Evolutionary conservation across 75 land plant species (phyloP).

Genomic region (Pinus taeda): DNA sequence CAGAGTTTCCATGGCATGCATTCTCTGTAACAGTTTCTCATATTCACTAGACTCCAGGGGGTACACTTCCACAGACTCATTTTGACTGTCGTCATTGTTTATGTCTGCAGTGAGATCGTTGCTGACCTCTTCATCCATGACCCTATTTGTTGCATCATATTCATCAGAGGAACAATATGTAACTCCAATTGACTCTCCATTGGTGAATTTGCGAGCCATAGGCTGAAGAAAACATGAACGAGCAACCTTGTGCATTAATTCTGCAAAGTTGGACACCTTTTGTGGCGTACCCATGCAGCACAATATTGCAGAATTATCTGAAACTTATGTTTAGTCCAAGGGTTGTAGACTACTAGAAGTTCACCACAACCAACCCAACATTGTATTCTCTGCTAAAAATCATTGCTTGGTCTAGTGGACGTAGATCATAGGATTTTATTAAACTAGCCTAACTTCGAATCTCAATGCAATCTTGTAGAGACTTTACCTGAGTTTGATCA

Average conservation of each 20-base stretch:
- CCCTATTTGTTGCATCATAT: background rate
- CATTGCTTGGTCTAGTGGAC: background rate
- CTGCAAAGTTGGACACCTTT: slow-evolving; percentile 43
- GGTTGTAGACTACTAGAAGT: background rate
- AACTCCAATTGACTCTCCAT: background rate
- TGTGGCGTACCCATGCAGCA: slow-evolving; percentile 2
- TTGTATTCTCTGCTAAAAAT: background rate
- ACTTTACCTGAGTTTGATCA: no score
- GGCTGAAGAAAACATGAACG: slow-evolving; percentile 61
- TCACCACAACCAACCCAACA: background rate
- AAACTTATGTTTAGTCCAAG: background rate
- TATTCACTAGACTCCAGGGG: slow-evolving; percentile 12
- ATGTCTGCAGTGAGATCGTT: background rate
- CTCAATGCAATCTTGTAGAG: background rate
- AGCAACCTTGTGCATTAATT: no score
- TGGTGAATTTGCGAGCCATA: slow-evolving; percentile 12
- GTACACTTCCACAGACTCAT: background rate
- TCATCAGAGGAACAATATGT: background rate
- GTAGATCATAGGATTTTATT: background rate
- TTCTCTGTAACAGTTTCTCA: slow-evolving; percentile 8
- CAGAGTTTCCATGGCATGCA: slow-evolving; percentile 35
- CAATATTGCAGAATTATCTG: background rate
- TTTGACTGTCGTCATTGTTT: background rate
- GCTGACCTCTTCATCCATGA: slow-evolving; percentile 1
- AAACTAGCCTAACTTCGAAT: background rate